A percentile compares a stretch with the other conserved stretches of the same genome.
phyloP scores from a whole-genome alignment of 2,329 filamentous ascomycete genomes.

The Cladosporium sp. region DNA sequence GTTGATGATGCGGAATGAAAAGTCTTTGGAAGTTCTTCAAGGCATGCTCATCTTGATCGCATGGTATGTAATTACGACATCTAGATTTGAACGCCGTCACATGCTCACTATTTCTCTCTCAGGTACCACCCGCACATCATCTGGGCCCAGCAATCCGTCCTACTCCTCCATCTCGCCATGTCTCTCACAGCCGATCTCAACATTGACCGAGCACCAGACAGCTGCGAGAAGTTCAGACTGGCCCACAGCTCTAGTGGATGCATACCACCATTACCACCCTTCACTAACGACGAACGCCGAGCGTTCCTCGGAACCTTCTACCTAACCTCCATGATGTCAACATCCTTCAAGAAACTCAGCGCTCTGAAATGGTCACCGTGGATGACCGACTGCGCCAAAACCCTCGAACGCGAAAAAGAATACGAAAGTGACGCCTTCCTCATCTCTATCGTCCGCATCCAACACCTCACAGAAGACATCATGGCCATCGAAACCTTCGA shows the following conservation, averaged over 20 bases:
- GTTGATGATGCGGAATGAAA: slow-evolving; percentile 28
- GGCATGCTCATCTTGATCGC: slow-evolving; percentile 19
- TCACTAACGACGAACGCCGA: slow-evolving; percentile 24
- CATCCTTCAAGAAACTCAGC: slow-evolving; percentile 27
- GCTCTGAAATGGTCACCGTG: slow-evolving; percentile 24
- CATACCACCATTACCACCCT: slow-evolving; percentile 16
- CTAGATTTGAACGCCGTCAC: not conserved
- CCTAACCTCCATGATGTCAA: slow-evolving; percentile 25
- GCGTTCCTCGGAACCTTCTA: slow-evolving; percentile 25
- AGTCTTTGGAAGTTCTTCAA: slow-evolving; percentile 27
- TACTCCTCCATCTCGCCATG: slow-evolving; percentile 27
- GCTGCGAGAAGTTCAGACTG: slow-evolving; percentile 12
- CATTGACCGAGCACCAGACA: slow-evolving; percentile 21
- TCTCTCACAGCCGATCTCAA: slow-evolving; percentile 25
- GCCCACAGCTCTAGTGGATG: not conserved
- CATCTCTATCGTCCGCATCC: slow-evolving; percentile 26
- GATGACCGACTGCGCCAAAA: slow-evolving; percentile 21
- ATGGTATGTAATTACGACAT: slow-evolving; percentile 7
- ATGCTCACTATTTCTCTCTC: not conserved
- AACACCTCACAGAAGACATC: slow-evolving; percentile 25
- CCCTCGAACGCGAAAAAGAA: slow-evolving; percentile 22
- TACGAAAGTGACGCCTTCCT: slow-evolving; percentile 27
- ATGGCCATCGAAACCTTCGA: slow-evolving; percentile 19
- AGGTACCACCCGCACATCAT: slow-evolving; percentile 30
- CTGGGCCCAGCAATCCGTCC: slow-evolving; percentile 25